Evolutionary conservation across 169 alveolate genomes (phyloP), one percentile per base, ranked within the genome.

Genomic region (Babesia ovata): DNA sequence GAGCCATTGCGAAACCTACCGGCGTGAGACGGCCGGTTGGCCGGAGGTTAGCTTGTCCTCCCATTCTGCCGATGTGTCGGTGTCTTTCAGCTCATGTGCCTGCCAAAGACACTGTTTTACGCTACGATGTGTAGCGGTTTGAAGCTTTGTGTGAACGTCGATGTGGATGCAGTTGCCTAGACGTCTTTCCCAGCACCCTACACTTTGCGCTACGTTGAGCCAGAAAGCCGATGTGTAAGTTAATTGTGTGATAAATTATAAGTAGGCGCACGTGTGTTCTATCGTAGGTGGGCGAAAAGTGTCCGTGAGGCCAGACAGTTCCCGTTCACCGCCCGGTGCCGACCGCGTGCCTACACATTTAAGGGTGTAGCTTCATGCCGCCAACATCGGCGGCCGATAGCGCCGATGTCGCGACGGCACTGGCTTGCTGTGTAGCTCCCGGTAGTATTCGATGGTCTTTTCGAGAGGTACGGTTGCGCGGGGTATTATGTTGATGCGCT

Each of bases 371-470:
- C 46, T 21, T 14, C 52, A 24, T 13, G 13, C 48, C n/a, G 44
- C 39, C 46, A 17, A 44, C 49, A 67, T 50, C n/a, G 70, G 45
- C 22, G 87, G 87, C 44, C 87, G 42, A 46, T 70, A 79, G 16
- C 87, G 62, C 46, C 83, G 24, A 44, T 79, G 87, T 26, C 87
- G 81, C 53, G 74, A 7, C 0, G 82, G 57, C 21, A 79, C 77
- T 19, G 77, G 52, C 28, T 22, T 36, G 22, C 53, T 53, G 57
- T 67, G 73, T 10, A 54, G 19, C 22, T 49, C 49, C 45, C 26
- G 42, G 48, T 79, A 79, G 28, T 79, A 54, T 36, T 60, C 49
- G 29, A 79, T 2, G n/a, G 21, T 57, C 29, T 59, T 52, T 17
- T 44, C 75, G 26, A 50, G 58, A 6, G 73, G 74, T 0, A 59